Evolutionary conservation across 495 filamentous ascomycete genomes (phyloP), one percentile per base, ranked within the genome.

Genomic region (Penicillium arizonense): DNA sequence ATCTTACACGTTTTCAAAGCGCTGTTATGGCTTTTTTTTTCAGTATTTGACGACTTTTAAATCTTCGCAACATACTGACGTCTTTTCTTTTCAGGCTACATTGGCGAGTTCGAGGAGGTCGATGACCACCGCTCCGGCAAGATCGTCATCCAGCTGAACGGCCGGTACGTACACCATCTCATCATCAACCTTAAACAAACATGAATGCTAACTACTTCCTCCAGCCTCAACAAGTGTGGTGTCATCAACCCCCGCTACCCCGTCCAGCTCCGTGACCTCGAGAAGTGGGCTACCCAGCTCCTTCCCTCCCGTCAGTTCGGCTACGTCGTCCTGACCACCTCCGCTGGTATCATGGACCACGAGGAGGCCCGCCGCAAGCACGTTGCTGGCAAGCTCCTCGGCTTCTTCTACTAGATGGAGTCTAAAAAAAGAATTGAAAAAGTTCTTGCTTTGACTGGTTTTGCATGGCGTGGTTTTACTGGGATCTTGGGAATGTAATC

Each of bases 71-170:
- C 88, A 96, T 84, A 63, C 86, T 90, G 72, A 91, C 70, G 50
- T 61, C 32, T 43, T 62, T 47, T 57, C 43, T 44, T 61, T 56
- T 37, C 70, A 96, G 94, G 94, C 70, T 98, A 97, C 82, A 97
- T 98, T 75, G 94, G 93, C 80, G 95, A 97, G 79, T 98, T 97
- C 77, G 95, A 97, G 83, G 91, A 97, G 79, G 89, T 98, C 66
- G 94, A 98, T 70, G 91, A 98, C 81, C 94, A 98, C 86, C 90
- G 94, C 69, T 91, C 90, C 69, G 94, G 91, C 82, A 96, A 96
- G 85, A 95, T 97, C 59, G 90, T 96, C 68, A 91, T 96, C 77
- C 90, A 96, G 80, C 87, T 96, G 59, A 94, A 89, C 76, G 86
- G 87, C 70, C 87, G 86, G 77, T 79, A 71, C 50, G 62, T 65